Percentiles rank a stretch among this genome's conserved stretches.
phyloP scores from a whole-genome alignment of 208 protist species.

The Leishmania guyanensis region DNA sequence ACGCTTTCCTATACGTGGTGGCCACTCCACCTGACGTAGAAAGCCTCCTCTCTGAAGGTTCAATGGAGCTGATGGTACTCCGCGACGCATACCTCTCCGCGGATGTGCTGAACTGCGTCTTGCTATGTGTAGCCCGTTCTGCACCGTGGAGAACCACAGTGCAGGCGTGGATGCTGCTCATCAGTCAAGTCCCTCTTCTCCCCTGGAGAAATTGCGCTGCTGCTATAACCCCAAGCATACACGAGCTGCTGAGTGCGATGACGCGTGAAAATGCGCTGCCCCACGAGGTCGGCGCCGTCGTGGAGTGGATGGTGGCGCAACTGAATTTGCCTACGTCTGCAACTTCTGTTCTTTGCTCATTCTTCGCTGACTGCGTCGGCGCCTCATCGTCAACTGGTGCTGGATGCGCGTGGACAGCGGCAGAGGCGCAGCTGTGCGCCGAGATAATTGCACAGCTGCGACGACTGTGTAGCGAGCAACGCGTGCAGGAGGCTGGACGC shows the following conservation, averaged over 20 bases:
- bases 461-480: slow-evolving; percentile 24
- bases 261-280: slow-evolving; percentile 24
- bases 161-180: slow-evolving; percentile 32
- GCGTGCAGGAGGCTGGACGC: slow-evolving; percentile 28
- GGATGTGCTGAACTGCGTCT: slow-evolving; percentile 18
- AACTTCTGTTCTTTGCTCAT: slow-evolving; percentile 2
- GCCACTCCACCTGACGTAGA: background rate
- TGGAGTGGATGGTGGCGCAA: slow-evolving; percentile 16
- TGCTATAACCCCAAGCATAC: slow-evolving; percentile 5
- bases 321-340: slow-evolving; percentile 12
- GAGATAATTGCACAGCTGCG: slow-evolving; percentile 22
- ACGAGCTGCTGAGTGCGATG: slow-evolving; percentile 30
- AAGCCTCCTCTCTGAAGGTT: slow-evolving; percentile 6
- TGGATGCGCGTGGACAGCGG: slow-evolving; percentile 16
- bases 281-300: slow-evolving; percentile 28
- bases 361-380: slow-evolving; percentile 16
- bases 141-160: slow-evolving; percentile 38
- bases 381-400: background rate
- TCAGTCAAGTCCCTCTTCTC: slow-evolving; percentile 17
- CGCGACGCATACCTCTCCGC: slow-evolving; percentile 22
- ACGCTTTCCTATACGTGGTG: slow-evolving; percentile 12
- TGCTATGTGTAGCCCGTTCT: slow-evolving; percentile 19
- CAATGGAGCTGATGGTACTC: slow-evolving; percentile 16
- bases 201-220: slow-evolving; percentile 4
- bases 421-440: slow-evolving; percentile 23